Percentiles rank a stretch among this genome's conserved stretches.
Evolutionary conservation across 495 filamentous ascomycete genomes (phyloP).

Genomic region (Darksidea phi): DNA sequence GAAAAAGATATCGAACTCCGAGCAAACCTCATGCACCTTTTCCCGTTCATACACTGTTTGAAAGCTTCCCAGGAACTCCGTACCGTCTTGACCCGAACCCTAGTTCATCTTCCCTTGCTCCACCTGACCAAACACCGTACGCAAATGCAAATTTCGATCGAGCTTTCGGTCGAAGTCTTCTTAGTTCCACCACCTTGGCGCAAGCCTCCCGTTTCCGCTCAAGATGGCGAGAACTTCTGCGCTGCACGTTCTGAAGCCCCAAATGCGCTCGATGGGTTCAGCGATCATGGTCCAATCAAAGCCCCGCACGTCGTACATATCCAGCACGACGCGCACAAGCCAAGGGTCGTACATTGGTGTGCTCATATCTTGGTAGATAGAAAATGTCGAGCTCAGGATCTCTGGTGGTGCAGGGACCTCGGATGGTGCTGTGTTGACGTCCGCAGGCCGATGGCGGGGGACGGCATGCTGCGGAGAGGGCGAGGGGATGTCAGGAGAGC

Average conservation of each 20-base stretch:
- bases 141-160: no score
- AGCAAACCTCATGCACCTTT: background rate
- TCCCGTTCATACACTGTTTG: background rate
- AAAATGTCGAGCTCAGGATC: conserved; percentile 4
- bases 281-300: conserved; percentile 34
- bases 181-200: conserved; percentile 31
- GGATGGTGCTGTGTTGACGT: background rate
- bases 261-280: conserved; percentile 25
- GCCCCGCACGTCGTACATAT: conserved; percentile 30
- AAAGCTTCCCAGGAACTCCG: background rate
- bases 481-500: background rate
- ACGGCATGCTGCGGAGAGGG: background rate
- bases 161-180: background rate
- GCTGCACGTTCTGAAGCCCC: conserved; percentile 21
- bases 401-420: background rate
- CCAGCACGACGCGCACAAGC: conserved; percentile 33
- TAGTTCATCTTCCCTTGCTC: background rate
- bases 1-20: background rate
- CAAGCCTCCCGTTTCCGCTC: conserved; percentile 26
- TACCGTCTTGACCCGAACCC: background rate
- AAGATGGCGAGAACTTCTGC: conserved; percentile 32
- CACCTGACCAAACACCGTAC: no score
- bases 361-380: conserved; percentile 8
- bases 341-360: conserved; percentile 29
- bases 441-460: background rate